Conservation (phyloP, 305 asterid genomes). For the Fraxinus paxiana region DNA sequence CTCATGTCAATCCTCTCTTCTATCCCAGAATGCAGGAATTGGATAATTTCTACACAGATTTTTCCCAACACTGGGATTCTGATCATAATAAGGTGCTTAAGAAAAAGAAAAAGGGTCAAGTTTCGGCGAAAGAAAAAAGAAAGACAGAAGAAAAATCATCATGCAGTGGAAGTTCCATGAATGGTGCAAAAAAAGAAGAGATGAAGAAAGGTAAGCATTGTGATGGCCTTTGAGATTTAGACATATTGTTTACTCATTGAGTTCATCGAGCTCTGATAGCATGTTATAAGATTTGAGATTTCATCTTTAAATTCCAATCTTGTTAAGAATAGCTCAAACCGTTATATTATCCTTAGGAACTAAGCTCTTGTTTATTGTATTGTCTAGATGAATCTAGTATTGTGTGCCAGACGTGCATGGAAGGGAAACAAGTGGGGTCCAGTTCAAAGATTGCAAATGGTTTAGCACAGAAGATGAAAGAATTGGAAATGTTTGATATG, state of each 20-base stretch:
- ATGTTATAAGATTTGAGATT: not conserved
- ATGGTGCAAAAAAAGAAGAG: conserved; percentile 30
- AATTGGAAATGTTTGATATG: conserved; percentile 59
- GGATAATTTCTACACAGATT: conserved; percentile 40
- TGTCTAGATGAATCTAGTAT: not conserved
- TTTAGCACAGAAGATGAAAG: conserved; percentile 59
- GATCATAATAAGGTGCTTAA: conserved; percentile 11
- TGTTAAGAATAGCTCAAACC: not conserved
- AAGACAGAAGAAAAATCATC: conserved; percentile 28
- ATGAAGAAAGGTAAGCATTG: conserved; percentile 13
- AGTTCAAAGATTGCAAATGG: conserved; percentile 33
- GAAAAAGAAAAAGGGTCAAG: conserved; percentile 21
- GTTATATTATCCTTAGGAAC: not conserved
- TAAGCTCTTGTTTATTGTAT: not conserved
- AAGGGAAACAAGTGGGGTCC: conserved; percentile 23
- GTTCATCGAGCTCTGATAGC: not conserved
- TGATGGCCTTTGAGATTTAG: not conserved
- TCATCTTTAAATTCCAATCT: not conserved
- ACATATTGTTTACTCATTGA: not conserved
- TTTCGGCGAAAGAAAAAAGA: conserved; percentile 16
- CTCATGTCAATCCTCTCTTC: conserved; percentile 29
- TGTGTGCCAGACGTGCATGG: not conserved
- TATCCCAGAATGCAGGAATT: conserved; percentile 37
- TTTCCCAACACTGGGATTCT: conserved; percentile 27
- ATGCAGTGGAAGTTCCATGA: conserved; percentile 22